Percentiles rank a stretch among this genome's conserved stretches.
phyloP scores from a whole-genome alignment of 768 basidiomycete genomes.

The Amanita jacksonii region DNA sequence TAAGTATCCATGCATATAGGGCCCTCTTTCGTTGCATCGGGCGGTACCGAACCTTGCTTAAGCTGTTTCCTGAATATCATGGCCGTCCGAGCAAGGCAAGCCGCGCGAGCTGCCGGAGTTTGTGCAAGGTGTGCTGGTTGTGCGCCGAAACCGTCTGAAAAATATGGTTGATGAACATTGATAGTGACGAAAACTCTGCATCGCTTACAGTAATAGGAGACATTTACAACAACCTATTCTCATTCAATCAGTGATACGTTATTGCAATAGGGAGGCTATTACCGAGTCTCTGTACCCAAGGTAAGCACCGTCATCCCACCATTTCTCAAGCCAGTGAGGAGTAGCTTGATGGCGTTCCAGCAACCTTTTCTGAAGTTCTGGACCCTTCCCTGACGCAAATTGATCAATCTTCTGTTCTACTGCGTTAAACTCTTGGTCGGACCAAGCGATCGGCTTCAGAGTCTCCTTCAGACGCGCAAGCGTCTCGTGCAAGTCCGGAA shows the following conservation, averaged over 20 bases:
- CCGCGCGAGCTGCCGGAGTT: slow-evolving; percentile 56
- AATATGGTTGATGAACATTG: slow-evolving; percentile 9
- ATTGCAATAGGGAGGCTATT: slow-evolving; percentile 14
- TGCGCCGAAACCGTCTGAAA: slow-evolving; percentile 65
- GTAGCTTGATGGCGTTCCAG: slow-evolving; percentile 42
- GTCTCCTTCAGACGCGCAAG: slow-evolving; percentile 60
- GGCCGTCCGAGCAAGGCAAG: slow-evolving; percentile 56
- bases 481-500: slow-evolving; percentile 59
- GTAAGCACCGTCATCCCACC: slow-evolving; percentile 89
- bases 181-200: background rate
- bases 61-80: slow-evolving; percentile 67
- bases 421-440: slow-evolving; percentile 44
- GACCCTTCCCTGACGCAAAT: slow-evolving; percentile 41
- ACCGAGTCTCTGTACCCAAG: slow-evolving; percentile 82
- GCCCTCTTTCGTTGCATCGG: slow-evolving; percentile 59
- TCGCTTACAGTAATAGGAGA: slow-evolving; percentile 83
- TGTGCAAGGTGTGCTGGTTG: slow-evolving; percentile 54
- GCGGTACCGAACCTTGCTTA: slow-evolving; percentile 53
- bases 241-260: background rate
- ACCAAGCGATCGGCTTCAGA: slow-evolving; percentile 64
- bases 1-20: slow-evolving; percentile 85
- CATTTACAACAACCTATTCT: slow-evolving; percentile 68
- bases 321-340: slow-evolving; percentile 82
- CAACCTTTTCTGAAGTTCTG: slow-evolving; percentile 56
- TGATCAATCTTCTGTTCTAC: slow-evolving; percentile 57